Evolutionary conservation across 805 yeast genomes (phyloP).

Genomic region (Wickerhamiella cacticola): DNA sequence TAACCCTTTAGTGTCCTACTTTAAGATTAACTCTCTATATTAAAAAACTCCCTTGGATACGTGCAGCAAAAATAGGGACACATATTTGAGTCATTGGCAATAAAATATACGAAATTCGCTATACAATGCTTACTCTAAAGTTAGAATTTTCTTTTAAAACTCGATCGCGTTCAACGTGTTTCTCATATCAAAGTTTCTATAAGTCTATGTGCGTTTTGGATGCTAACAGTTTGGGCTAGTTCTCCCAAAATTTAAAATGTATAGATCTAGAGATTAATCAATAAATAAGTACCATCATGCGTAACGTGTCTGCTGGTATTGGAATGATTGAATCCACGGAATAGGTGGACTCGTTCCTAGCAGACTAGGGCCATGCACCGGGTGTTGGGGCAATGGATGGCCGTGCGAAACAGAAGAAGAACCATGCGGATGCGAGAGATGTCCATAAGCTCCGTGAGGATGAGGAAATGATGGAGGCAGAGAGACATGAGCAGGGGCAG

Average conservation of each 20-base stretch:
- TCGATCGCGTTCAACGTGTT: no score
- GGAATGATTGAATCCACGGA: not conserved
- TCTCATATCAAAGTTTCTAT: no score
- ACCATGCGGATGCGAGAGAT: not conserved
- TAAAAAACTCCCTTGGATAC: no score
- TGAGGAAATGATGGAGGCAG: not conserved
- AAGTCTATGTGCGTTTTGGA: no score
- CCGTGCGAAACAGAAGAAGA: not conserved
- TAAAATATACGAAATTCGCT: no score
- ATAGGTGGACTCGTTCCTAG: not conserved
- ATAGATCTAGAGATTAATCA: not conserved
- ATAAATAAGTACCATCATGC: not conserved
- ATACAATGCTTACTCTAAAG: no score
- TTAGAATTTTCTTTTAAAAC: no score
- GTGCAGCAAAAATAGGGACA: no score
- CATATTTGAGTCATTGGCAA: no score
- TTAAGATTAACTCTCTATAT: no score
- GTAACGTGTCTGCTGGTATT: slow-evolving; percentile 1
- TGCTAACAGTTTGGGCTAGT: no score
- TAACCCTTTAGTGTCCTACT: no score
- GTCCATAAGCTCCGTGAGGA: not conserved
- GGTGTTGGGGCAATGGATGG: not conserved
- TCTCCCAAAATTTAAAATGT: not conserved
- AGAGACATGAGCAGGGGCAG: not conserved
- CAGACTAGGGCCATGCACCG: not conserved